A percentile compares a stretch with the other conserved stretches of the same genome.
These are phyloP conservation scores for Pisolithus marmoratus DNA, from an alignment of 768 basidiomycete genomes.

Conservation along the genomic window DNA sequence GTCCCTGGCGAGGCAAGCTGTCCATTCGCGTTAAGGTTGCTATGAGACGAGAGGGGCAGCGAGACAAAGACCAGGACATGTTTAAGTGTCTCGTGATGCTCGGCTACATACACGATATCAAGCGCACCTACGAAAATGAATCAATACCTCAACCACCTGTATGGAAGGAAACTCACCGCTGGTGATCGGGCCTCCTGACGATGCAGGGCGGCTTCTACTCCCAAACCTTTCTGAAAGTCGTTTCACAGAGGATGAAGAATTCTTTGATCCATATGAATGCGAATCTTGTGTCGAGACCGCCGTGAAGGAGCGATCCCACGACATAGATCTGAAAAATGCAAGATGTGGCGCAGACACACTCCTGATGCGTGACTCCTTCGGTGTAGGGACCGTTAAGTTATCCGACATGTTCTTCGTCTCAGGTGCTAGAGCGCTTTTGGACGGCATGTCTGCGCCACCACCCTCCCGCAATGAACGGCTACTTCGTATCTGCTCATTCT, in stretches of 20 bases:
- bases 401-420: not conserved
- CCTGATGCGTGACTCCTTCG: conserved; percentile 35
- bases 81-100: conserved; percentile 82
- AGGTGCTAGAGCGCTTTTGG: not conserved
- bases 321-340: conserved; percentile 44
- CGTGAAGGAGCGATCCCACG: conserved; percentile 16
- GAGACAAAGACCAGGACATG: conserved; percentile 74
- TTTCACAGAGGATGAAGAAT: conserved; percentile 15
- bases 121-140: conserved; percentile 22
- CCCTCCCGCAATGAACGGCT: not conserved
- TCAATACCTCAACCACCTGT: not conserved
- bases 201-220: conserved; percentile 17
- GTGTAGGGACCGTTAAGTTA: conserved; percentile 1
- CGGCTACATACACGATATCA: conserved; percentile 52
- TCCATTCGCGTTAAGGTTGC: not conserved
- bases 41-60: not conserved
- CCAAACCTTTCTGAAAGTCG: conserved; percentile 19
- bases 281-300: conserved; percentile 7
- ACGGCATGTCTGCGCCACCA: not conserved
- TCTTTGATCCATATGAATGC: conserved; percentile 2
- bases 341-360: conserved; percentile 59
- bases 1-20: conserved; percentile 26
- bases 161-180: conserved; percentile 11
- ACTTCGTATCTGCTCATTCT: not conserved
- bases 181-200: conserved; percentile 6